phyloP scores from a whole-genome alignment of 345 rosid genomes.

The Lepidium sativum region DNA sequence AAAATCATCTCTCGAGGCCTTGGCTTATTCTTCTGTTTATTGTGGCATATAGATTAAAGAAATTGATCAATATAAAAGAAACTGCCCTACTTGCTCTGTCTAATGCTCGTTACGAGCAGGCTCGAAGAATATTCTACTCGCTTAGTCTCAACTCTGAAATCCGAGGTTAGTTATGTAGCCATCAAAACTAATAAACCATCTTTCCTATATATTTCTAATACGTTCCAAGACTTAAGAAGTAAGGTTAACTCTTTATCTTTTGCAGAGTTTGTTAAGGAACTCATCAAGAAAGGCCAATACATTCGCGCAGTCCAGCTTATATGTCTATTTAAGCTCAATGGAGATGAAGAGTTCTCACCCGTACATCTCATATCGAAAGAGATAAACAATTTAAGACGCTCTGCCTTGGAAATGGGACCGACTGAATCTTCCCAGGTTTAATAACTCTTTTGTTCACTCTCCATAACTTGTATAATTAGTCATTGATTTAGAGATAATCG shows the following conservation, averaged over 20 bases:
- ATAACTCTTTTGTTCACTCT: not conserved
- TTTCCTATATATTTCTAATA: not conserved
- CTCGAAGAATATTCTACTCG: not conserved
- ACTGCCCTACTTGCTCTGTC: constrained; percentile 11
- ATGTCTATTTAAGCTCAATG: not conserved
- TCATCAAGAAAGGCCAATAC: not conserved
- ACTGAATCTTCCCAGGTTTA: not conserved
- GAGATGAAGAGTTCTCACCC: not conserved
- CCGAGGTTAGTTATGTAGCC: not conserved
- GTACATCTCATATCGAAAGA: constrained; percentile 3
- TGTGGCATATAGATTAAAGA: not conserved
- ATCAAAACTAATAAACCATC: not conserved
- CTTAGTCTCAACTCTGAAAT: not conserved
- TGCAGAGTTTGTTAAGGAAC: constrained; percentile 8
- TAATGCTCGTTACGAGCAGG: constrained; percentile 6
- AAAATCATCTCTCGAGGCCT: constrained; percentile 11
- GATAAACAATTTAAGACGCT: not conserved
- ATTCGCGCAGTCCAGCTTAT: constrained; percentile 9
- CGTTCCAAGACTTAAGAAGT: not conserved
- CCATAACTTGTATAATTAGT: not conserved
- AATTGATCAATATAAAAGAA: constrained; percentile 7
- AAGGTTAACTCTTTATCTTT: not conserved
- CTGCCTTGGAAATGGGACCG: not conserved
- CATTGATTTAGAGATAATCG: not conserved
- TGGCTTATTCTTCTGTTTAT: constrained; percentile 20